Evolutionary conservation across 2,329 filamentous ascomycete genomes (phyloP), one percentile per base, ranked within the genome.

Genomic region (Colletotrichum eleusines): DNA sequence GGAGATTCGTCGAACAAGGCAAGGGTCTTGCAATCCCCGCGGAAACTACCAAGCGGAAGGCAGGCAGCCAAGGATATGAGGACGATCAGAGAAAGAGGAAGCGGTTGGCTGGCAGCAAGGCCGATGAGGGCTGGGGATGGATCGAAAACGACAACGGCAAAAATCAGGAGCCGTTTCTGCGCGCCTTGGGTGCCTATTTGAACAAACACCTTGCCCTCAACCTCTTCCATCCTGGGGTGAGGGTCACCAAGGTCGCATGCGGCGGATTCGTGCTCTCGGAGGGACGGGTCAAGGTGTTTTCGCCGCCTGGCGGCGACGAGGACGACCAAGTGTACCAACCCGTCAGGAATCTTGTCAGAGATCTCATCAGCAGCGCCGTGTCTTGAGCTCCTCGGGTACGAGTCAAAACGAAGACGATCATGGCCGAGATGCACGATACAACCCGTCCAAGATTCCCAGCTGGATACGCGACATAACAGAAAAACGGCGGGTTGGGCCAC

Each of bases 91-190:
- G 79, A 18, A 81, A 84, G 62, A 81, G 85, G 3, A 80, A 83
- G n/a, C 81, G 78, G 54, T 77, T 88, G 1, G 85, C 85, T 1
- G 85, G 86, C 0, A 80, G 80, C 14, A 81, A 84, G 66, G 76
- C 80, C 11, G 86, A 88, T 69, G 85, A 88, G 64, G 86, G 86
- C 4, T 88, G 87, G 87, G 80, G 76, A 3, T 88, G 86, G 87
- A 80, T 82, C 40, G 72, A 63, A 57, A 71, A 73, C 7, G 51
- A 23, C 76, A 12, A n/a, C 61, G 59, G 70, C 4, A 53, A 66
- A 3, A 61, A 73, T 16, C 23, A 70, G 6, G 79, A 82, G n/a
- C 84, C 87, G 0, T 89, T 90, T 72, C 84, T 82, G 0, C 80
- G 85, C 53, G 86, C 87, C 0, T 74, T 90, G 23, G 83, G 81